phyloP scores from a whole-genome alignment of 2,329 filamentous ascomycete species.

The Xylariaceae sp. region DNA sequence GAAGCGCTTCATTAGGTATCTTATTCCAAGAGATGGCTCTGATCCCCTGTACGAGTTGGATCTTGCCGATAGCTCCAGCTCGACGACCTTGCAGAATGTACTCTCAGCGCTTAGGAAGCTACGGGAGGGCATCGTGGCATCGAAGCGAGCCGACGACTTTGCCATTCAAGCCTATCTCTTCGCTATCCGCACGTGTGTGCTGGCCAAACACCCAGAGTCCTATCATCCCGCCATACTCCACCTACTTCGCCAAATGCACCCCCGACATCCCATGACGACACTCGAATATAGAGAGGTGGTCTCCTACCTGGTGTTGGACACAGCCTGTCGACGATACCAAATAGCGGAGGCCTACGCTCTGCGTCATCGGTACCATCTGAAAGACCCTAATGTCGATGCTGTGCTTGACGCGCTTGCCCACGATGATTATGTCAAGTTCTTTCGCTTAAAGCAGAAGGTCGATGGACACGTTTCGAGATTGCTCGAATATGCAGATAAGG shows the following conservation, averaged over 20 bases:
- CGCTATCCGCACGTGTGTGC: slow-evolving; percentile 76
- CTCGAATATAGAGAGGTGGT: slow-evolving; percentile 75
- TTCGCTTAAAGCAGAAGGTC: slow-evolving; percentile 62
- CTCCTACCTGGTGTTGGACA: slow-evolving; percentile 77
- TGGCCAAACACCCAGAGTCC: slow-evolving; percentile 76
- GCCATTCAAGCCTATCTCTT: slow-evolving; percentile 88
- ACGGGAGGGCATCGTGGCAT: slow-evolving; percentile 80
- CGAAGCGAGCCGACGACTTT: slow-evolving; percentile 71
- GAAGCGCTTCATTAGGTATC: too few relatives aligned
- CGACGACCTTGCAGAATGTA: slow-evolving; percentile 65
- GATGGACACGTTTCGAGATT: slow-evolving; percentile 76
- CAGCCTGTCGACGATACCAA: slow-evolving; percentile 76
- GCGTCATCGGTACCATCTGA: slow-evolving; percentile 54
- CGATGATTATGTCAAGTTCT: slow-evolving; percentile 79
- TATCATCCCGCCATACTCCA: slow-evolving; percentile 85
- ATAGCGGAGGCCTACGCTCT: slow-evolving; percentile 67
- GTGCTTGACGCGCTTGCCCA: slow-evolving; percentile 66
- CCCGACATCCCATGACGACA: slow-evolving; percentile 58
- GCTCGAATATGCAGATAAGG: slow-evolving; percentile 73
- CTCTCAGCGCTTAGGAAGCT: slow-evolving; percentile 85
- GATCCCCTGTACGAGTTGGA: too few relatives aligned
- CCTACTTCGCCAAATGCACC: slow-evolving; percentile 67
- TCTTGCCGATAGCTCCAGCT: too few relatives aligned
- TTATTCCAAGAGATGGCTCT: too few relatives aligned
- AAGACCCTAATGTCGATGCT: slow-evolving; percentile 62